A percentile compares a stretch with the other conserved stretches of the same genome.
These are phyloP conservation scores for Paracoccidioides lutzii DNA, from an alignment of 2,329 filamentous ascomycete species.

Conservation along the genomic window DNA sequence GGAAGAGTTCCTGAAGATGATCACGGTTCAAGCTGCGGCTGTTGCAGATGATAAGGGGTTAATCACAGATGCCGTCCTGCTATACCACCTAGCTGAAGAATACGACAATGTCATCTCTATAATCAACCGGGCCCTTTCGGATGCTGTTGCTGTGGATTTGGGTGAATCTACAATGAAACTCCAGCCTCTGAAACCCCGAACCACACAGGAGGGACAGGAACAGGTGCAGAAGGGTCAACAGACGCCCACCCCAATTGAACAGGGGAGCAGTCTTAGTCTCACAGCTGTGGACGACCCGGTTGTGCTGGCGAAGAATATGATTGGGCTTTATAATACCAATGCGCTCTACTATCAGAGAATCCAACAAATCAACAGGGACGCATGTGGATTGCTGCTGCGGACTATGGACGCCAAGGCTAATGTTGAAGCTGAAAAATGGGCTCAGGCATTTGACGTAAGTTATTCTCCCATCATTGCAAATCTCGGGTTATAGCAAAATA, in stretches of 20 bases:
- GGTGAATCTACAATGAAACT: slow-evolving; percentile 68
- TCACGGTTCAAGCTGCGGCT: slow-evolving; percentile 81
- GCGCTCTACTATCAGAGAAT: slow-evolving; percentile 50
- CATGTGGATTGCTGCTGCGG: slow-evolving; percentile 45
- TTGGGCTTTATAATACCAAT: slow-evolving; percentile 47
- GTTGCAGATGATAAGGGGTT: slow-evolving; percentile 91
- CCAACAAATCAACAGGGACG: slow-evolving; percentile 43
- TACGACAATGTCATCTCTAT: slow-evolving; percentile 90
- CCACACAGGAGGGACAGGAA: slow-evolving; percentile 16
- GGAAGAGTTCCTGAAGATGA: slow-evolving; percentile 76
- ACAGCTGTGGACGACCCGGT: slow-evolving; percentile 56
- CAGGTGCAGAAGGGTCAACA: slow-evolving; percentile 22
- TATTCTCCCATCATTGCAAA: slow-evolving; percentile 7
- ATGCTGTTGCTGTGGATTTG: slow-evolving; percentile 64
- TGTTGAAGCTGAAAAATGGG: slow-evolving; percentile 47
- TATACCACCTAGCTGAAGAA: slow-evolving; percentile 89
- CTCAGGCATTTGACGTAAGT: slow-evolving; percentile 52
- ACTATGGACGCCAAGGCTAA: slow-evolving; percentile 49
- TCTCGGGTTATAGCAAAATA: slow-evolving; percentile 3
- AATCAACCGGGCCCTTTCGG: slow-evolving; percentile 77
- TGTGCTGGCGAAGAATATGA: slow-evolving; percentile 50
- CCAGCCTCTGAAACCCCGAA: slow-evolving; percentile 65
- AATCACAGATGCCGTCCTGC: slow-evolving; percentile 80
- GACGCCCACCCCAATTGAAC: slow-evolving; percentile 37
- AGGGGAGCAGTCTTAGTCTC: slow-evolving; percentile 43